Percentiles rank a stretch among this genome's conserved stretches.
Conservation (phyloP, 768 basidiomycete species). For the Mycena capillaripes region DNA sequence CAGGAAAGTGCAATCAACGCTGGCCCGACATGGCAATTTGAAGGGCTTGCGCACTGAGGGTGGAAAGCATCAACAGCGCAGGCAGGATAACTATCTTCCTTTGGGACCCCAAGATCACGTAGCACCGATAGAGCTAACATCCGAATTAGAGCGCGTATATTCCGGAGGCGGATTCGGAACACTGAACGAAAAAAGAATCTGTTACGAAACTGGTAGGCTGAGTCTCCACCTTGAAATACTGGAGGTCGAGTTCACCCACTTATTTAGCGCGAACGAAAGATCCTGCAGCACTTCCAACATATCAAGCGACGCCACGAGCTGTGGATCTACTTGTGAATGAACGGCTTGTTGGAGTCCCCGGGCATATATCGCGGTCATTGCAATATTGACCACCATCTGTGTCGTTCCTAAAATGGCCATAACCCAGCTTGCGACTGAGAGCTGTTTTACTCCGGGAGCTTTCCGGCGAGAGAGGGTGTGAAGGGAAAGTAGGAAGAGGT, state of each 20-base stretch:
- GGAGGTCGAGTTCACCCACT: not conserved
- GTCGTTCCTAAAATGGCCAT: not conserved
- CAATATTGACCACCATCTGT: not conserved
- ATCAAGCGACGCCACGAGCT: too few relatives aligned
- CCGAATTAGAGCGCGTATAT: not conserved
- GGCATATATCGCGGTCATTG: not conserved
- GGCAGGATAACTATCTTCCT: not conserved
- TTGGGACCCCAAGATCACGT: not conserved
- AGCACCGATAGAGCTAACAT: constrained; percentile 4
- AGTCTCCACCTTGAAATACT: not conserved
- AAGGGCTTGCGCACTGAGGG: not conserved
- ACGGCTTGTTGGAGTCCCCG: not conserved
- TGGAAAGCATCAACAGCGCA: not conserved
- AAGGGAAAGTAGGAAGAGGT: not conserved
- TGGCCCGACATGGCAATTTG: too few relatives aligned
- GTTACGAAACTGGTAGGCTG: not conserved
- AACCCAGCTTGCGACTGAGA: not conserved
- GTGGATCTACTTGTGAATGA: not conserved
- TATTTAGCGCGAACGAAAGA: not conserved
- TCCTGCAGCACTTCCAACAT: too few relatives aligned
- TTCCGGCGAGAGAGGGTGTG: not conserved
- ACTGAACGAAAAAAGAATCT: not conserved
- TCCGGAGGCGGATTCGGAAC: too few relatives aligned
- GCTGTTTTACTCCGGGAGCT: not conserved
- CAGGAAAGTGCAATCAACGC: too few relatives aligned